A percentile compares a stretch with the other conserved stretches of the same genome.
Evolutionary conservation across 2,329 filamentous ascomycete species (phyloP).

Genomic region (Balansia obtecta): DNA sequence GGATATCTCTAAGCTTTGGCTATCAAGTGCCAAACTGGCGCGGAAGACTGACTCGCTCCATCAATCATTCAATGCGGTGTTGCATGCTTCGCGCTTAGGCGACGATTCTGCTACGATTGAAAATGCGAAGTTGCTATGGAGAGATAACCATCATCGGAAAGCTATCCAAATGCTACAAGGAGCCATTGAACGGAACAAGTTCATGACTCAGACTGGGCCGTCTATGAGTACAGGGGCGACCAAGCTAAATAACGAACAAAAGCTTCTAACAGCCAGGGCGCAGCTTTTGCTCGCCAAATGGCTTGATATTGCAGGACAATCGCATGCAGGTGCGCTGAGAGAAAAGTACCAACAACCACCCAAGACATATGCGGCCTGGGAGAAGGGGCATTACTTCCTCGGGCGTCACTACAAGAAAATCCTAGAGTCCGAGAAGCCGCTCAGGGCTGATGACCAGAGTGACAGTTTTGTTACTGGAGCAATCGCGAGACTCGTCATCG

Average conservation of each 20-base stretch:
- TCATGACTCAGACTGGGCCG: conserved; percentile 39
- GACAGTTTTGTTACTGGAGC: conserved; percentile 71
- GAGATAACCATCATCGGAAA: conserved; percentile 83
- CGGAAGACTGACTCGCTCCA: conserved; percentile 74
- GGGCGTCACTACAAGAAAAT: conserved; percentile 97
- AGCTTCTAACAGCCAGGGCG: conserved; percentile 59
- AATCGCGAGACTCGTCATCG: conserved; percentile 75
- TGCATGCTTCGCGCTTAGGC: conserved; percentile 74
- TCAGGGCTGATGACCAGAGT: conserved; percentile 65
- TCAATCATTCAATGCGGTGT: conserved; percentile 85
- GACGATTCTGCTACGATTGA: conserved; percentile 87
- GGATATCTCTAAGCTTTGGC: conserved; percentile 75
- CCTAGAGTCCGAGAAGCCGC: conserved; percentile 72
- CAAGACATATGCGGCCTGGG: conserved; percentile 62
- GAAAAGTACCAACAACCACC: conserved; percentile 74
- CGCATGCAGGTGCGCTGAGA: conserved; percentile 67
- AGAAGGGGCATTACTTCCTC: conserved; percentile 94
- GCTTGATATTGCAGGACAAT: conserved; percentile 91
- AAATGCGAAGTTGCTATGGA: conserved; percentile 86
- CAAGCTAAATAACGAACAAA: conserved; percentile 36
- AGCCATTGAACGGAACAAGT: conserved; percentile 72
- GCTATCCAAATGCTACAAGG: conserved; percentile 85
- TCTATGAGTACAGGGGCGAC: conserved; percentile 21
- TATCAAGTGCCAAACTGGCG: conserved; percentile 73
- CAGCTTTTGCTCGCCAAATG: conserved; percentile 89